Evolutionary conservation across 495 filamentous ascomycete genomes (phyloP).

Genomic region (Aspergillus olivimuriae): DNA sequence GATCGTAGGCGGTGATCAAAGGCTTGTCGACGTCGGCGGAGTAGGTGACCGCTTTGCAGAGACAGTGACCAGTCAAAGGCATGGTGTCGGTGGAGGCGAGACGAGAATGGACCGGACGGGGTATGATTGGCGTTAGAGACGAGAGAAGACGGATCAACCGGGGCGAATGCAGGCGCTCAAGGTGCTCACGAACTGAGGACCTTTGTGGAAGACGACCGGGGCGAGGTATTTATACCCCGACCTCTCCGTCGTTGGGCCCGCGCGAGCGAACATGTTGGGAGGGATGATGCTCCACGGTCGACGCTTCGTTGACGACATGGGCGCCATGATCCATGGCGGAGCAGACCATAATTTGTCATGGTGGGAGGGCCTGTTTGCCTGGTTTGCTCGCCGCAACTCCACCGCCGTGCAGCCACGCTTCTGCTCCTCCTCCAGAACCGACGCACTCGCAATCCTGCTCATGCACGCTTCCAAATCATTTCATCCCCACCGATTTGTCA

Average conservation of each 20-base stretch:
- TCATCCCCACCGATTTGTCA: too few species aligned
- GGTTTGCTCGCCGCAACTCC: background rate
- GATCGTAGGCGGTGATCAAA: conserved; percentile 55
- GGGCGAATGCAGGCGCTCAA: conserved; percentile 23
- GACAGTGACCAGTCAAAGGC: conserved; percentile 63
- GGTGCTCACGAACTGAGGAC: conserved; percentile 29
- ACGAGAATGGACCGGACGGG: too few species aligned
- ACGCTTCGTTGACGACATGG: conserved; percentile 8
- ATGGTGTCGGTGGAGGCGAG: conserved; percentile 33
- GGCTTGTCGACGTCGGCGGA: conserved; percentile 49
- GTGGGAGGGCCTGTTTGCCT: background rate
- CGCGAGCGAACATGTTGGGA: background rate
- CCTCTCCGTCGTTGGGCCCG: background rate
- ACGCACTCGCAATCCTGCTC: too few species aligned
- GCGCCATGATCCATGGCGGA: background rate
- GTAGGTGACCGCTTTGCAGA: conserved; percentile 65
- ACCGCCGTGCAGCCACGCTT: too few species aligned
- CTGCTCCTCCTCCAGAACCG: too few species aligned
- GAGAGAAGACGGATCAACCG: too few species aligned
- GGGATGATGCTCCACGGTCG: background rate
- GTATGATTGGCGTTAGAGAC: too few species aligned
- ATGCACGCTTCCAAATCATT: too few species aligned
- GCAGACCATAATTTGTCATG: conserved; percentile 23
- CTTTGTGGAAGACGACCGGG: conserved; percentile 16
- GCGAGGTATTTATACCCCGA: conserved; percentile 25